phyloP scores from a whole-genome alignment of 176 grass and related monocot species.

The Oryza nivara region DNA sequence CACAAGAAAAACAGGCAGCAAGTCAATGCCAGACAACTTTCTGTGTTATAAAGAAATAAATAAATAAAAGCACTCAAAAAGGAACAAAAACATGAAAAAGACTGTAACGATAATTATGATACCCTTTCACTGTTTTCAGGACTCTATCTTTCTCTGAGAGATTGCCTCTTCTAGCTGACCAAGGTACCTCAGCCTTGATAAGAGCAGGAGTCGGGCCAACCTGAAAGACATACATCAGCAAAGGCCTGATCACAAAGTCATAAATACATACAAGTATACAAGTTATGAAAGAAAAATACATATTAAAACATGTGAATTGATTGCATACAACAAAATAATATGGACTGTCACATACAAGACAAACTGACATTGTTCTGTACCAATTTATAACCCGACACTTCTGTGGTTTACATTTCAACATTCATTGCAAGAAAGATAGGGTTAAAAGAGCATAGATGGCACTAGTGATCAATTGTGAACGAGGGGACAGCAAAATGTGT shows the following conservation, averaged over 20 bases:
- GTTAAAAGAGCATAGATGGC: not conserved
- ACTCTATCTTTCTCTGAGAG: constrained; percentile 89
- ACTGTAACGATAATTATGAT: constrained; percentile 39
- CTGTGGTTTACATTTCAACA: not conserved
- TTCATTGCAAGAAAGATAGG: constrained; percentile 6
- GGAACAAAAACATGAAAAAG: constrained; percentile 22
- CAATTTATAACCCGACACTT: not conserved
- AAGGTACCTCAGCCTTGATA: constrained; percentile 94
- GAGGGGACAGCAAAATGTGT: constrained; percentile 5
- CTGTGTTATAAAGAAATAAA: not conserved
- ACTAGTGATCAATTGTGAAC: constrained; percentile 12
- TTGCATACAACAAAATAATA: not conserved
- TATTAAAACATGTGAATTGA: not conserved
- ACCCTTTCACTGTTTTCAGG: constrained; percentile 98
- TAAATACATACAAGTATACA: not conserved
- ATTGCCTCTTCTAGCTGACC: constrained; percentile 88
- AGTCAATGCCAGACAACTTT: not conserved
- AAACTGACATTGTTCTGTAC: not conserved
- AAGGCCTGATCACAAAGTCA: not conserved
- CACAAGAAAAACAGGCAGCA: constrained; percentile 27
- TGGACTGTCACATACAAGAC: not conserved
- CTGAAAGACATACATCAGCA: constrained; percentile 30
- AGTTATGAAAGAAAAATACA: not conserved
- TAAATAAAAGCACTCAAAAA: not conserved
- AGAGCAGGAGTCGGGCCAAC: constrained; percentile 59